Base-by-base conservation (phyloP, 129 eudicot species). In the Pulicaria dysenterica region DNA sequence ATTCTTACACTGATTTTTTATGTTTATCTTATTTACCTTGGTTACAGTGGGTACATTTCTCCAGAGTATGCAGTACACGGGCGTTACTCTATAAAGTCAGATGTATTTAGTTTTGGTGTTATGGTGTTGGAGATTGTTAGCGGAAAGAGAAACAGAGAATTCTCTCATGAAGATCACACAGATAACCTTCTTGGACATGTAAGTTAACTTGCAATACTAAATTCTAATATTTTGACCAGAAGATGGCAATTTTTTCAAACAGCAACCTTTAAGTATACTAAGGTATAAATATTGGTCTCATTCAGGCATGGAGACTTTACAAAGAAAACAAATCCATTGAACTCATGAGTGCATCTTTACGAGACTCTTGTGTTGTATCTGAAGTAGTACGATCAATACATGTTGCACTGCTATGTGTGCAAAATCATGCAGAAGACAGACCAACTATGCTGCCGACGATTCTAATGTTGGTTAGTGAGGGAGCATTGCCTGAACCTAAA, bases 161-260 rank as follows among this genome's bases (percentile, higher is more conserved):
- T 76, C 49, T 31, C 54, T 51, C 79, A 82, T 50, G 68, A 19
- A 24, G 71, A 72, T 12, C 81, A 71, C 45, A 49, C 56, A 0
- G 71, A 71, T 45, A 81, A 81, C 74, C 85, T 80, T 73, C 84
- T 80, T 6, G 84, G 80, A 55, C 76, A 80, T 67, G 84, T 80
- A 80, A 74, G 83, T 40, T 24, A 10, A 10, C 3, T 5, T 44
- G 17, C 7, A 56, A 17, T 5, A 14, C 10, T 15, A 50, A 50
- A 14, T 5, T 3, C 24, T 5, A 51, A 51, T 51, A 6, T 14
- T 0, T 51, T 34, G 4, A 44, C 11, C 5, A 17, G 5, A 17
- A 55, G 17, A 3, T 8, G 3, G 1, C 13, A 14, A 5, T 5
- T 38, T 2, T 59, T 4, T 24, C 6, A 12, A 24, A 24, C 12